Evolutionary conservation across 2,329 filamentous ascomycete species (phyloP).

Genomic region (Tolypocladium tundrense): DNA sequence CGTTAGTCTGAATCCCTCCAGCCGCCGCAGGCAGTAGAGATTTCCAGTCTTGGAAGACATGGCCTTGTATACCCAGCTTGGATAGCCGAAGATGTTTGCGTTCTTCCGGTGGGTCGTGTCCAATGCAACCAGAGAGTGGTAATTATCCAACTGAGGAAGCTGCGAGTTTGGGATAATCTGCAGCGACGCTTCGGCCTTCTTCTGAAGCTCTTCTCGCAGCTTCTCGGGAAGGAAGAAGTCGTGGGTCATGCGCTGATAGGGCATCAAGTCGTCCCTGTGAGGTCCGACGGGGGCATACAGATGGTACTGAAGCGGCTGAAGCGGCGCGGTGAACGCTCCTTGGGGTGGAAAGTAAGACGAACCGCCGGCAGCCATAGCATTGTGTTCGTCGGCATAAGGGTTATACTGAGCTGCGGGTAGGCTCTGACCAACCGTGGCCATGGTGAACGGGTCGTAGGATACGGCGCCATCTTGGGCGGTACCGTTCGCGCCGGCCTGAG

Average conservation of each 20-base stretch:
- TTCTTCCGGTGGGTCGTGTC: slow-evolving; percentile 75
- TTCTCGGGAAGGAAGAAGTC: slow-evolving; percentile 89
- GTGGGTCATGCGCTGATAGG: slow-evolving; percentile 77
- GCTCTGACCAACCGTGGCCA: slow-evolving; percentile 43
- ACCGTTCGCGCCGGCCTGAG: slow-evolving; percentile 34
- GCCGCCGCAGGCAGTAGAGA: slow-evolving; percentile 74
- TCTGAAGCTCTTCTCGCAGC: slow-evolving; percentile 77
- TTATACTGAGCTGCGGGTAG: slow-evolving; percentile 48
- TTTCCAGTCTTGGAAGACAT: slow-evolving; percentile 80
- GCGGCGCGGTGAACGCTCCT: slow-evolving; percentile 36
- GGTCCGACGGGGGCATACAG: slow-evolving; percentile 81
- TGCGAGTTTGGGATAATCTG: slow-evolving; percentile 74
- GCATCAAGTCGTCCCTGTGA: slow-evolving; percentile 68
- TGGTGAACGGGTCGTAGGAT: slow-evolving; percentile 53
- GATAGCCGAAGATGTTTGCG: slow-evolving; percentile 70
- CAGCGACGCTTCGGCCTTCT: slow-evolving; percentile 73
- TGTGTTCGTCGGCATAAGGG: slow-evolving; percentile 68
- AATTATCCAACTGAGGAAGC: slow-evolving; percentile 73
- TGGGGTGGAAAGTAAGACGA: slow-evolving; percentile 59
- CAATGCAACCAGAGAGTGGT: slow-evolving; percentile 83
- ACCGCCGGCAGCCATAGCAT: slow-evolving; percentile 42
- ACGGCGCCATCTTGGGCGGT: slow-evolving; percentile 31
- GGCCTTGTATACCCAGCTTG: slow-evolving; percentile 93
- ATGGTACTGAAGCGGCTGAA: slow-evolving; percentile 76
- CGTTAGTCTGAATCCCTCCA: slow-evolving; percentile 82